Percentiles rank a stretch among this genome's conserved stretches.
These are phyloP conservation scores for Paramecium sexaurelia DNA, from an alignment of 73 alveolate genomes.

Conservation along the genomic window DNA sequence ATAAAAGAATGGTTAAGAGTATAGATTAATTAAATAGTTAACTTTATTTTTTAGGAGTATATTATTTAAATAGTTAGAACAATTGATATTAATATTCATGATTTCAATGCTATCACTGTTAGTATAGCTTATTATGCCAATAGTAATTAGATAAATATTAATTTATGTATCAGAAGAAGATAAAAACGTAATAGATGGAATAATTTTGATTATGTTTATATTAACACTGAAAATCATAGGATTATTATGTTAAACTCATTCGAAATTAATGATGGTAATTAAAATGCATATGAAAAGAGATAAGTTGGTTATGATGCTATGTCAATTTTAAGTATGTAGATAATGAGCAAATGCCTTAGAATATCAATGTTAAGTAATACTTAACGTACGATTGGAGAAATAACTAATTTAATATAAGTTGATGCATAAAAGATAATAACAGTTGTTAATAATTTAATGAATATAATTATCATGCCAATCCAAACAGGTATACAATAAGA, in stretches of 20 bases:
- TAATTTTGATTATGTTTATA: not conserved
- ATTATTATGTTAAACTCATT: not conserved
- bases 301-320: conserved; percentile 9
- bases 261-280: not conserved
- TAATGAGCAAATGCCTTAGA: not conserved
- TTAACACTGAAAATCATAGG: not conserved
- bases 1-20: not conserved
- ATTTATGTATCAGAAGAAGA: not conserved
- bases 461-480: not conserved
- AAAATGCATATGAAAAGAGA: not conserved
- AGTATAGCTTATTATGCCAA: not conserved
- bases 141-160: not conserved
- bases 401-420: not conserved
- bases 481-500: not conserved
- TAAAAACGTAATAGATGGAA: not conserved
- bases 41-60: not conserved
- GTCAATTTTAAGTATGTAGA: not conserved
- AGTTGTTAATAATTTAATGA: not conserved
- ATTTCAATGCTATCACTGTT: not conserved
- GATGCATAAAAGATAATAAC: not conserved
- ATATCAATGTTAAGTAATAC: not conserved
- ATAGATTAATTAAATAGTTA: not conserved
- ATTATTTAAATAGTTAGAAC: not conserved
- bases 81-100: not conserved
- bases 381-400: not conserved